Evolutionary conservation across 1,284 basidiomycete species (phyloP), one percentile per base, ranked within the genome.

Genomic region (Pterulicium gracile): DNA sequence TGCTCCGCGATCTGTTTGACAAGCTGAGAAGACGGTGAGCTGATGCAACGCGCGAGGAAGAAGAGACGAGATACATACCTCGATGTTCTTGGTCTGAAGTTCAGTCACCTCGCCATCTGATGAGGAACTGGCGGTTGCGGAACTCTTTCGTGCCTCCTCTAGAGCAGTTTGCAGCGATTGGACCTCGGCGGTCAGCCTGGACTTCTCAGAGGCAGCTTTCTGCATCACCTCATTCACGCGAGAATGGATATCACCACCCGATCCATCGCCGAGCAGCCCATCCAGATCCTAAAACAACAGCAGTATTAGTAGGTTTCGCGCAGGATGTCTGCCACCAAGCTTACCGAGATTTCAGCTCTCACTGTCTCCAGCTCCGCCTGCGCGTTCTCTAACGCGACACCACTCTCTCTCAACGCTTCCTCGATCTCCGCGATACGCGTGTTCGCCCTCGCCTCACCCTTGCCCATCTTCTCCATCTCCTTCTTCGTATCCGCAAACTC

Each of bases 371-470:
- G 85, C 61, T 98, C 95, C 5, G 87, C 88, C 45, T 88, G 71
- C n/a, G 93, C 88, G 56, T 83, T 85, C 64, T 98, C 94, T 14
- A 97, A 71, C 1, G 92, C 88, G 27, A 79, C 71, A n/a, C 83
- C 84, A 55, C 86, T 89, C 66, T 97, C 93, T 51, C 84, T 70
- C 39, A 97, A 66, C 1, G 93, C 95, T 51, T 86, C 87, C 57
- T 93, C 88, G 15, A 93, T 74, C 60, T 96, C 92, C 49, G 82
- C 81, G 1, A 88, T 70, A 34, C 88, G 73, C 24, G 63, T 60
- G 48, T 80, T 74, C 1, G 81, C 76, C 44, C 67, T 67, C 13
- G 67, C 68, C 55, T 92, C 88, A 1, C 79, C 72, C 54, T 78
- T 79, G 44, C 69, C 55, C 49, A 84, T 64, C 41, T 71, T 68